Evolutionary conservation across 345 rosid species (phyloP), one percentile per base, ranked within the genome.

Genomic region (Populus deltoides): DNA sequence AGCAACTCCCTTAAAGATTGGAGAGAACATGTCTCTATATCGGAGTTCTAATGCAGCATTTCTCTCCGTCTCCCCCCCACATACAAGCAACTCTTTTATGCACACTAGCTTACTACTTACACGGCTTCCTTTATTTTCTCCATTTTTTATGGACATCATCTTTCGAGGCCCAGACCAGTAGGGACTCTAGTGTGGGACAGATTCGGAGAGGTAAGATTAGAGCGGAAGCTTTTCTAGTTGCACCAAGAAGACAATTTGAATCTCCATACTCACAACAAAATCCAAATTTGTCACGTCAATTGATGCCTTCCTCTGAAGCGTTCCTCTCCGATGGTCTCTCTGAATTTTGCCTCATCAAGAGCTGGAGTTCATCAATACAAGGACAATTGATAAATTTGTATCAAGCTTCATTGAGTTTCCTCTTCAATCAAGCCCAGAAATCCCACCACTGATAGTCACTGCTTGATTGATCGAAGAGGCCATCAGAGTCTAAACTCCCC

Each of bases 401-500:
- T 16, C 20, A 43, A 24, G 12, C 55, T n/a, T 74, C 5, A 24
- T 59, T 24, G 15, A 24, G 65, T 59, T 8, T 18, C 9, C 15
- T 51, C 8, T 51, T 70, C 6, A 25, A 63, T 87, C 75, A 89
- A 75, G 88, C 86, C 97, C 97, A 92, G 83, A 87, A 87, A 77
- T 90, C 92, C 94, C 94, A 90, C 97, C 93, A 92, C 29, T 88
- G 90, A 47, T 81, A 87, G 36, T 79, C 85, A 75, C 71, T 74
- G 62, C 83, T 85, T 0, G 97, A 83, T 59, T 87, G 90, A 76
- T 88, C 83, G 45, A 90, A 92, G 51, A 89, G 86, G 61, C 77
- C 84, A 71, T 83, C 90, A 15, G 94, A 83, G 22, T 88, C 90
- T 68, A 92, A 83, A 81, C 82, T 78, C 78, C 86, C 81, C 97